Evolutionary conservation across 805 yeast genomes (phyloP), one percentile per base, ranked within the genome.

Genomic region (Saccharomyces mikatae): DNA sequence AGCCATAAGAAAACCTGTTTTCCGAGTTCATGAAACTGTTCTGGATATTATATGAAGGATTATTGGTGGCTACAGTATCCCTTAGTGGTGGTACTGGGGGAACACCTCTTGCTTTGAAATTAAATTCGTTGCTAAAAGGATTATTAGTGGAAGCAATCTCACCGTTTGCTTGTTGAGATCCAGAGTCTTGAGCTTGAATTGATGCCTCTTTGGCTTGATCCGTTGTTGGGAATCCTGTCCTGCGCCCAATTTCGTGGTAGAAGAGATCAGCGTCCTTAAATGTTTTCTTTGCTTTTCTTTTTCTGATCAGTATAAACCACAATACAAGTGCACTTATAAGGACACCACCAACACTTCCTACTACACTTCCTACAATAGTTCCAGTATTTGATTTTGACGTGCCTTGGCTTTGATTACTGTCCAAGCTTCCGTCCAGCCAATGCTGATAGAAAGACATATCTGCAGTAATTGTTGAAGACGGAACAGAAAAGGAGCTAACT

Each of bases 291-390:
- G 49, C 50, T 48, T 58, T 60, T 46, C 59, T 54, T 21, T 56
- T 53, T 44, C 53, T 56, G 32, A 58, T 55, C 8, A 62, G 21
- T 17, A 65, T 26, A 17, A 60, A 51, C 62, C 63, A 65, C n/a
- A 60, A 32, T 14, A 66, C 21, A 8, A 61, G n/a, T 22, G 53
- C 48, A 53, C 61, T 57, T 14, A 60, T 17, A 6, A 60, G n/a
- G 13, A 62, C 50, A 22, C 70, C 71, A n/a, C 67, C 62, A 5
- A 68, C 63, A 30, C 69, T 60, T 11, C 71, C 70, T 3, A 68
- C 65, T 0, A 67, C 68, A 41, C 70, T 61, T 22, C 70, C 71
- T 22, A 62, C 62, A 10, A 67, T 63, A 24, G 63, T 61, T 22
- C 63, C 63, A 28, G 52, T 54, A 4, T 57, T 51, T 13, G 50